Evolutionary conservation across 805 yeast genomes (phyloP), one percentile per base, ranked within the genome.

Genomic region (Candida corydali): DNA sequence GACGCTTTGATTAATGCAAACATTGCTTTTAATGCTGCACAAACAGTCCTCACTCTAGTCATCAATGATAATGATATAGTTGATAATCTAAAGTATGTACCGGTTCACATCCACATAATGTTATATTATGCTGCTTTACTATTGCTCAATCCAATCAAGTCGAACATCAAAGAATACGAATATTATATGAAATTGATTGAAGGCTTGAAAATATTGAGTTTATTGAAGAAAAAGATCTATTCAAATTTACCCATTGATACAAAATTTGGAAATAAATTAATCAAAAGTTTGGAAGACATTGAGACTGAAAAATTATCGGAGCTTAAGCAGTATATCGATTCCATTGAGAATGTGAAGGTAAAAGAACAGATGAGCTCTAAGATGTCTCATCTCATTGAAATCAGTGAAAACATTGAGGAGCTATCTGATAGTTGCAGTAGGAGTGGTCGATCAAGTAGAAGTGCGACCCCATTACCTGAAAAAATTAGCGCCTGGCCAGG

Each of bases 31-130:
- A 68, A 75, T 24, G 81, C 87, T 0, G 87, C 88, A 0, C 71
- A 70, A 33, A 76, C 82, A 0, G 79, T 81, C 0, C 52, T 81
- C 34, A 77, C 75, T 39, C 56, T 80, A 37, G 80, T 78, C 0
- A 59, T 79, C 3, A 71, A 69, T 32, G 87, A 81, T 51, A 57
- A 64, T 9, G 86, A 81, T 50, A 76, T 81, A 23, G 52, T 70
- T 18, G 61, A 68, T 7, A 75, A 78, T 31, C 59, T 81, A 41
- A 70, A 69, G 46, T 81, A 76, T 47, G 82, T 80, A 15, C 88
- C 88, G 0, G 74, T 80, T n/a, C 86, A 81, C 51, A 76, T 81
- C 27, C 85, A 80, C 50, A 70, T 81, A 35, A 80, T 81, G 86
- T 57, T 80, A 9, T 81, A 80, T 50, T 80, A 79, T 46, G 82